Base-by-base conservation (phyloP, 129 eudicot genomes). In the Lonicera japonica region DNA sequence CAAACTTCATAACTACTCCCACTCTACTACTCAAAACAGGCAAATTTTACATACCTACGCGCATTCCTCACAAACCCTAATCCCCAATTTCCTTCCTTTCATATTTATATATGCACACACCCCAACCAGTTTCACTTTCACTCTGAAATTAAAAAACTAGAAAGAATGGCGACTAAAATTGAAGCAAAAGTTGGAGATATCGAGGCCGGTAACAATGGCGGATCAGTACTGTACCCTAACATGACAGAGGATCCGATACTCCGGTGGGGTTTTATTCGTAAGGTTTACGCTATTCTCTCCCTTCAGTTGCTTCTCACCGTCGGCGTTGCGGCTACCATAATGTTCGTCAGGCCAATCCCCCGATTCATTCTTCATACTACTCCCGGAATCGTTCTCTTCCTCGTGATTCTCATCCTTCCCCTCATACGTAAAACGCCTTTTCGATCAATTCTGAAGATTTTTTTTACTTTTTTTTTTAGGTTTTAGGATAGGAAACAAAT, bases 191-290 rank as follows among this genome's bases (percentile, higher is more conserved):
- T 1, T 29, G 65, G 11, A 8, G 82, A 80, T 69, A 47, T 80
- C 50, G 86, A 80, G 75, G 79, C 79, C n/a, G 74, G 68, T 14
- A 75, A 62, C 62, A 41, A 67, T 21, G 72, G 73, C 10, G 48
- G n/a, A n/a, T n/a, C n/a, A n/a, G n/a, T 18, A 1, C 62, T 82
- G 0, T 89, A 80, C 45, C 97, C 97, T 17, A 64, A 61, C 36
- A 83, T 80, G 84, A 55, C 52, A 68, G 97, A 89, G 47, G 66
- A 74, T 67, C 92, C 97, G 0, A 73, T 78, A 69, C 66, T 83
- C 40, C 77, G 97, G 59, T 89, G 97, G 97, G 91, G 75, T 8
- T 89, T 89, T 68, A 83, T 89, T 24, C 75, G 97, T 0, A 89
- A 89, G 75, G 92, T 89, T 63, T 89, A 89, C 51, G 69, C 75